phyloP scores from a whole-genome alignment of 108 stramenopile species.

The Cylindrotheca fusiformis region DNA sequence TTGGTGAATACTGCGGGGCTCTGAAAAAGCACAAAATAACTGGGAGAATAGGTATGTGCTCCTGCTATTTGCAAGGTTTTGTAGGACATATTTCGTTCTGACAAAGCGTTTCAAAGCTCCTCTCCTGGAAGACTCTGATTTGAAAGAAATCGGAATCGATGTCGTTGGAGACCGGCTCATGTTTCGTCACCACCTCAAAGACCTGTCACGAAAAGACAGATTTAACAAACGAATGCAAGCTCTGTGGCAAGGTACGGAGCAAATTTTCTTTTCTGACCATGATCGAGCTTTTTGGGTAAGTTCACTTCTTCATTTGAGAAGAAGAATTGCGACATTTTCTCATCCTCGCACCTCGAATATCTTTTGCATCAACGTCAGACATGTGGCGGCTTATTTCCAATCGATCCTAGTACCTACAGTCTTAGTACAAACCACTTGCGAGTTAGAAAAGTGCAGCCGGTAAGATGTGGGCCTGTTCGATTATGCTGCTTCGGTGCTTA shows the following conservation, averaged over 20 bases:
- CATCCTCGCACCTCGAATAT: neutral
- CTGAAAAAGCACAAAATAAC: conserved; percentile 45
- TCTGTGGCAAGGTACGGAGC: conserved; percentile 50
- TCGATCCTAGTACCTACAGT: conserved; percentile 43
- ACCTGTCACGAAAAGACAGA: conserved; percentile 24
- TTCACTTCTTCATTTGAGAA: neutral
- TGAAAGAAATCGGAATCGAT: conserved; percentile 50
- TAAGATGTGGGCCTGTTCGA: conserved; percentile 38
- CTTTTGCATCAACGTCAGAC: conserved; percentile 5
- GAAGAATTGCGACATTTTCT: too few relatives aligned
- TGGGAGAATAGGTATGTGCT: conserved; percentile 20
- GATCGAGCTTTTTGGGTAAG: conserved; percentile 8
- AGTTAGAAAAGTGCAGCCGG: conserved; percentile 39
- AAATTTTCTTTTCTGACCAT: conserved; percentile 27
- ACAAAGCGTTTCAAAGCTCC: too few relatives aligned
- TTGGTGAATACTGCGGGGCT: conserved; percentile 31
- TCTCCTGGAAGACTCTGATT: conserved; percentile 32
- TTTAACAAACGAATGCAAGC: conserved; percentile 27
- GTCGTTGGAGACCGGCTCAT: conserved; percentile 47
- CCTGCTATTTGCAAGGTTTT: too few relatives aligned
- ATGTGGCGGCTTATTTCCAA: conserved; percentile 38
- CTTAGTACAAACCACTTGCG: conserved; percentile 37
- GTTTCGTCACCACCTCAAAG: conserved; percentile 29
- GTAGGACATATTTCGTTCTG: too few relatives aligned
- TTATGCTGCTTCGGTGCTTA: conserved; percentile 34